These are phyloP conservation scores for Phytophthora colocasiae DNA, from an alignment of 352 stramenopile genomes.

Conservation along the genomic window DNA sequence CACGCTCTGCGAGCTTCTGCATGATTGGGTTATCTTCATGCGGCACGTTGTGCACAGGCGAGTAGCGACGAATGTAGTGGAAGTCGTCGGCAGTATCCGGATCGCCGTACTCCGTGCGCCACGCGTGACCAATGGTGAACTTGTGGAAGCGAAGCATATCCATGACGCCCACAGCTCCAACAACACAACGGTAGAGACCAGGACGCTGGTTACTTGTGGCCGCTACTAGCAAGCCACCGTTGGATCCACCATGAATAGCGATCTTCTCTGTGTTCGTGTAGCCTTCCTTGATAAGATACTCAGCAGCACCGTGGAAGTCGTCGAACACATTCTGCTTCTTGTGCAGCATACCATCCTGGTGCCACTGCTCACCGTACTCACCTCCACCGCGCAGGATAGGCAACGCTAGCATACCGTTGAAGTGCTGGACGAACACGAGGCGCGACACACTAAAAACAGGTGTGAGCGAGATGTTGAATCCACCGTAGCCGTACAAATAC, in stretches of 20 bases:
- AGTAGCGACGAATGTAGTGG: constrained; percentile 87
- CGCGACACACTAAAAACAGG: constrained; percentile 90
- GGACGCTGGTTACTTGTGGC: constrained; percentile 91
- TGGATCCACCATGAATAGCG: constrained; percentile 92
- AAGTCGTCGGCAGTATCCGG: constrained; percentile 83
- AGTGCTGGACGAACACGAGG: constrained; percentile 92
- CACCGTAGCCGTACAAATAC: constrained; percentile 95
- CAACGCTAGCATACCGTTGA: constrained; percentile 91
- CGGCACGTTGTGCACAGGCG: constrained; percentile 90
- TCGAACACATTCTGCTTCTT: constrained; percentile 97
- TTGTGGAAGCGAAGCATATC: constrained; percentile 98
- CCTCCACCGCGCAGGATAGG: constrained; percentile 95
- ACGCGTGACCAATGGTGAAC: constrained; percentile 94
- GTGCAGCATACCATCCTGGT: constrained; percentile 92
- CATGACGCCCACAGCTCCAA: constrained; percentile 94
- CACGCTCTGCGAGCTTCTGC: constrained; percentile 54
- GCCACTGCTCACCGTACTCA: constrained; percentile 93
- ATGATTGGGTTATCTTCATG: constrained; percentile 53
- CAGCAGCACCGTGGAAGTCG: constrained; percentile 95
- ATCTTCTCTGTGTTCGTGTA: constrained; percentile 93
- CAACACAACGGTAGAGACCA: constrained; percentile 93
- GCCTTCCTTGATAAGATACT: constrained; percentile 90
- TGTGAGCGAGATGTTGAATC: constrained; percentile 96
- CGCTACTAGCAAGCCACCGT: constrained; percentile 94
- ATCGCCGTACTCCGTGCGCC: constrained; percentile 90